Conservation (phyloP, 495 filamentous ascomycete genomes). For the Aeminium ludgeri region DNA sequence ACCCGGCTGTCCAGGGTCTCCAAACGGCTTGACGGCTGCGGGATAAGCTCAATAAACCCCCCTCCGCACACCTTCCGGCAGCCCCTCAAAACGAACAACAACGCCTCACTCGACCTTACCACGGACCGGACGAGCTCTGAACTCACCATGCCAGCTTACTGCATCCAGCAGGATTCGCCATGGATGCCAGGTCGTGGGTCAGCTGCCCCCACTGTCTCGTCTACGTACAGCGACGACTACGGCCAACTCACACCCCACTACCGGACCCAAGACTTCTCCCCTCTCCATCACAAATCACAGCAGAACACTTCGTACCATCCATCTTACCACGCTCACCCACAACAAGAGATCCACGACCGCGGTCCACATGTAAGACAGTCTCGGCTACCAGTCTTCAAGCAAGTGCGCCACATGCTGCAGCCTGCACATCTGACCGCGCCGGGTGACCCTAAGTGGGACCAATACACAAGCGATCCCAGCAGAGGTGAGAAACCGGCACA, state of each 20-base stretch:
- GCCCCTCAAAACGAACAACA: too few relatives aligned
- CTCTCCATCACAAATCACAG: not conserved
- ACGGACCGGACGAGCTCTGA: not conserved
- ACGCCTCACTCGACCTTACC: not conserved
- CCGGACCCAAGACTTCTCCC: not conserved
- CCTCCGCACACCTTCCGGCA: too few relatives aligned
- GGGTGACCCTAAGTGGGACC: constrained; percentile 9
- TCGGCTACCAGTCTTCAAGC: constrained; percentile 14
- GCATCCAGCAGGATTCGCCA: constrained; percentile 9
- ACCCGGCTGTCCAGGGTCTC: too few relatives aligned
- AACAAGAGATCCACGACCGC: constrained; percentile 10
- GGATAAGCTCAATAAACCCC: too few relatives aligned
- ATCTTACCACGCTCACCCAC: constrained; percentile 12
- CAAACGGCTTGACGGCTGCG: too few relatives aligned
- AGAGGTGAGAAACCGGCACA: constrained; percentile 6
- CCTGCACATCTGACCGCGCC: constrained; percentile 9
- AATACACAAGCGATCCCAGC: constrained; percentile 11
- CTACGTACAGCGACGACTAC: constrained; percentile 8
- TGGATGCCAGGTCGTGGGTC: not conserved
- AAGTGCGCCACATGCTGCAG: constrained; percentile 14
- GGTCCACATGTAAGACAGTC: constrained; percentile 9
- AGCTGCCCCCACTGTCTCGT: not conserved
- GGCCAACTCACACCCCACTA: not conserved
- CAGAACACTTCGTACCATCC: constrained; percentile 4
- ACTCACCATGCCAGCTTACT: constrained; percentile 10